Percentiles rank a stretch among this genome's conserved stretches.
Evolutionary conservation across 495 filamentous ascomycete genomes (phyloP).

Genomic region (Penicillium paxilli): DNA sequence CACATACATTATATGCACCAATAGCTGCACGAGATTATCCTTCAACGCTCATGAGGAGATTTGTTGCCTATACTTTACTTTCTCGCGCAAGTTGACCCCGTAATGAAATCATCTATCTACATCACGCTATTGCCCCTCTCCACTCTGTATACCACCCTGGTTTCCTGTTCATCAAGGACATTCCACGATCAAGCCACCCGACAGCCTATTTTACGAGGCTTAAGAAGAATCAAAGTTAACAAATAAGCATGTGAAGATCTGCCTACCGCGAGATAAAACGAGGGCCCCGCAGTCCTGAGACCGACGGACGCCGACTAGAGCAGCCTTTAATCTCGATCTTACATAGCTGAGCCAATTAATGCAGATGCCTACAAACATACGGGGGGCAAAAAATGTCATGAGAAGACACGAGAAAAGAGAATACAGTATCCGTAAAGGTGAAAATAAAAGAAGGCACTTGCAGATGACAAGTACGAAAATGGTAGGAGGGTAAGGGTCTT

Average conservation of each 20-base stretch:
- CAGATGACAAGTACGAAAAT: slow-evolving; percentile 1
- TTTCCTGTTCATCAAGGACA: not conserved
- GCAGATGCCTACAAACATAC: not conserved
- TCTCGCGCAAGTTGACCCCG: no score
- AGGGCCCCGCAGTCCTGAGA: slow-evolving; percentile 9
- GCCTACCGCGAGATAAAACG: slow-evolving; percentile 11
- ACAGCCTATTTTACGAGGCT: slow-evolving; percentile 11
- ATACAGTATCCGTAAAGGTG: no score
- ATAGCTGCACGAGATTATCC: no score
- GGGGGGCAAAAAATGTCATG: not conserved
- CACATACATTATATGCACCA: no score
- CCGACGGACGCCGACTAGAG: slow-evolving; percentile 26
- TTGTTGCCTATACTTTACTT: no score
- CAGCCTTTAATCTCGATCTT: slow-evolving; percentile 6
- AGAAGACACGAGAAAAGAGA: not conserved
- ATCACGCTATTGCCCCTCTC: not conserved
- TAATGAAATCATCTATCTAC: no score
- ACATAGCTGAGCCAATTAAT: not conserved
- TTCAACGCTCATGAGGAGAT: no score
- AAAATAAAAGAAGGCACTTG: not conserved
- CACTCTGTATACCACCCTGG: not conserved
- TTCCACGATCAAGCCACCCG: slow-evolving; percentile 17
- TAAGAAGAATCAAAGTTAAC: not conserved
- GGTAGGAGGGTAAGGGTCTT: slow-evolving; percentile 3
- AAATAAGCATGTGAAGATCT: slow-evolving; percentile 14